Evolutionary conservation across 2,329 filamentous ascomycete species (phyloP).

Genomic region (Fusarium veterinarium): DNA sequence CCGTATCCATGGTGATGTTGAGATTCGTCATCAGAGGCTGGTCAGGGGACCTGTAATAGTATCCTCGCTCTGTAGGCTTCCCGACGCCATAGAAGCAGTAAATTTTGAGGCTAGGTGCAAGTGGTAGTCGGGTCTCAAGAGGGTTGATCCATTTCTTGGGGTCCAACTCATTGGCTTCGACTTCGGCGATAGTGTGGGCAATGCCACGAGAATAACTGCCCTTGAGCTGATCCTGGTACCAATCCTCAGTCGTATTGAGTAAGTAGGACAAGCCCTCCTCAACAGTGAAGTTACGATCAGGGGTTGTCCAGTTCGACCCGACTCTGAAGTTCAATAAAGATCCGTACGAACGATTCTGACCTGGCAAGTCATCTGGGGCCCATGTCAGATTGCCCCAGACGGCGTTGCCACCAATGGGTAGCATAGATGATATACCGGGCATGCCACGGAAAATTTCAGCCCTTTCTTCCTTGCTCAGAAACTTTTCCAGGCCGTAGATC

Average conservation of each 20-base stretch:
- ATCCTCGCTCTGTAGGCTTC: slow-evolving; percentile 91
- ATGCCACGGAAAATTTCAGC: slow-evolving; percentile 96
- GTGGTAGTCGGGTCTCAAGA: slow-evolving; percentile 85
- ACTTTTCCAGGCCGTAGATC: slow-evolving; percentile 96
- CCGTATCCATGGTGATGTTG: slow-evolving; percentile 80
- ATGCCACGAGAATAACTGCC: slow-evolving; percentile 88
- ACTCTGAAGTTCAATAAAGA: slow-evolving; percentile 85
- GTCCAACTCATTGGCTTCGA: slow-evolving; percentile 83
- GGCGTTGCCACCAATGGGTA: slow-evolving; percentile 90
- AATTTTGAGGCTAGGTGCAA: slow-evolving; percentile 90
- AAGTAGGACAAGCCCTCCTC: slow-evolving; percentile 82
- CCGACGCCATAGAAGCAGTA: slow-evolving; percentile 98
- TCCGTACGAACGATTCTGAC: slow-evolving; percentile 79
- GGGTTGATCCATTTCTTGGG: slow-evolving; percentile 94
- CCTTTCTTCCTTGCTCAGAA: slow-evolving; percentile 88
- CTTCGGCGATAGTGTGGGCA: slow-evolving; percentile 81
- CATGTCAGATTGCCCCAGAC: slow-evolving; percentile 93
- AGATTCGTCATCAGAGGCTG: slow-evolving; percentile 72
- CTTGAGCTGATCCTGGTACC: slow-evolving; percentile 82
- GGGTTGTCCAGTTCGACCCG: slow-evolving; percentile 71
- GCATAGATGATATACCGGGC: slow-evolving; percentile 96
- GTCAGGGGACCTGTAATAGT: slow-evolving; percentile 84
- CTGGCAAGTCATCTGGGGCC: slow-evolving; percentile 86
- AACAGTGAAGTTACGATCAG: slow-evolving; percentile 82
- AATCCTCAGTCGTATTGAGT: slow-evolving; percentile 80